phyloP scores from a whole-genome alignment of 192 early-diverging fungal species.

The Coemansia sp. region DNA sequence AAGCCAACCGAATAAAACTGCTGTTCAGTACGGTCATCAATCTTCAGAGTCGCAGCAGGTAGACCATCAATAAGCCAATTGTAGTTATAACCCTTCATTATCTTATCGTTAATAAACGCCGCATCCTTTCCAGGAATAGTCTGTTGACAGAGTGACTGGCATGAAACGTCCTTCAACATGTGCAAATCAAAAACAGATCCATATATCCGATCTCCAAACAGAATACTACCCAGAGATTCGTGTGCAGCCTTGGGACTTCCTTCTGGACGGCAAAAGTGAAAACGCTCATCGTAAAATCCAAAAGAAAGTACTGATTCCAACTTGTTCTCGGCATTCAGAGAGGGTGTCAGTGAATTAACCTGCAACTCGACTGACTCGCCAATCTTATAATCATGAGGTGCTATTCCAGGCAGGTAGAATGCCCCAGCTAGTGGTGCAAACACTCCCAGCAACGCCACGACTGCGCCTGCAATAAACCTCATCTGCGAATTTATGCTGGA shows the following conservation, averaged over 20 bases:
- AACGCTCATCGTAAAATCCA: slow-evolving; percentile 83
- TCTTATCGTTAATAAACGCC: slow-evolving; percentile 83
- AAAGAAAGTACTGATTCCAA: slow-evolving; percentile 79
- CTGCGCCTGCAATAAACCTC: slow-evolving; percentile 13
- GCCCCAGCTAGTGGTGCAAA: slow-evolving; percentile 43
- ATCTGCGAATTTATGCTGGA: not conserved
- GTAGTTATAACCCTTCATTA: slow-evolving; percentile 70
- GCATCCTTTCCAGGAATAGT: slow-evolving; percentile 70
- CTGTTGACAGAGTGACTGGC: slow-evolving; percentile 65
- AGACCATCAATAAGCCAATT: slow-evolving; percentile 93
- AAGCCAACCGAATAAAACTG: slow-evolving; percentile 77
- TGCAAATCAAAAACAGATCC: slow-evolving; percentile 75
- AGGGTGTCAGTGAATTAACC: slow-evolving; percentile 86
- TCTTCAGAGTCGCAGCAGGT: slow-evolving; percentile 68
- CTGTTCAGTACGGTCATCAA: slow-evolving; percentile 56
- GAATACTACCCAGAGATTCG: slow-evolving; percentile 86
- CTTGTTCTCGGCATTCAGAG: slow-evolving; percentile 59
- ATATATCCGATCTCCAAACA: slow-evolving; percentile 95
- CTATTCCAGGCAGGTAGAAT: slow-evolving; percentile 94
- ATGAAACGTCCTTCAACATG: slow-evolving; percentile 61
- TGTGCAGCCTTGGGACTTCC: slow-evolving; percentile 62
- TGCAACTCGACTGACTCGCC: slow-evolving; percentile 69
- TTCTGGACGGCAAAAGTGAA: slow-evolving; percentile 82
- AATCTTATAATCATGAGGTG: slow-evolving; percentile 77
- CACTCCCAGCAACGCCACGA: slow-evolving; percentile 1